Base-by-base conservation (phyloP, 2,329 filamentous ascomycete species). In the Saccharata proteae region DNA sequence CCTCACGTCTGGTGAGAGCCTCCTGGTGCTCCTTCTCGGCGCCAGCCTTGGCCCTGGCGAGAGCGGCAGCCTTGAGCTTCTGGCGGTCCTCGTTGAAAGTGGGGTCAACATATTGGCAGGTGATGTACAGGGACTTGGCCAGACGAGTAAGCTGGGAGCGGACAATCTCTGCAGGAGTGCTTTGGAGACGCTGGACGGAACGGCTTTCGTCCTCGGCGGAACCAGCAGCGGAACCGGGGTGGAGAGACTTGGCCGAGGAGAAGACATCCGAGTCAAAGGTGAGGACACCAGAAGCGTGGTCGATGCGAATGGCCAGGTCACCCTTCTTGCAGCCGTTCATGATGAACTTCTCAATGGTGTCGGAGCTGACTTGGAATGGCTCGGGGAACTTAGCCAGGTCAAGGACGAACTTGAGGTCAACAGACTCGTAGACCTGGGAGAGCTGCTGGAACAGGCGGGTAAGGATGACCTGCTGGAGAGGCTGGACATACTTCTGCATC, bases 281-380 rank as follows among this genome's bases (percentile, higher is more conserved):
- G 38, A 98, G 74, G 29, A 94, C 82, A 38, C 90, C 85, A 32
- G 86, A 88, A 39, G 85, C 85, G 54, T 98, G 90, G 54, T 96
- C 83, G 61, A 96, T 84, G 39, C 90, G 85, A 47, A 98, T 92
- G 32, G 90, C 81, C 26, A 98, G 71, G 48, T 98, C 90, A 35
- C 90, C 90, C 74, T 98, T 98, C 76, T 98, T 98, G 73, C 93
- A 96, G 41, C 90, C 90, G 60, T 98, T 98, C 90, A 98, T 98
- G 69, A 98, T 96, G 69, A 98, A 98, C 66, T 96, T 98, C 69
- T 98, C 90, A 44, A 98, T 92, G 39, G 83, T 93, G 43, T 79
- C 76, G 32, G 81, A 77, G 41, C 74, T 80, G 44, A 96, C 85
- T 62, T 94, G 80, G 72, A 92, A 96, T 24, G 90, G 84, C 55